phyloP scores from a whole-genome alignment of 345 rosid genomes.

The Salix brachista region DNA sequence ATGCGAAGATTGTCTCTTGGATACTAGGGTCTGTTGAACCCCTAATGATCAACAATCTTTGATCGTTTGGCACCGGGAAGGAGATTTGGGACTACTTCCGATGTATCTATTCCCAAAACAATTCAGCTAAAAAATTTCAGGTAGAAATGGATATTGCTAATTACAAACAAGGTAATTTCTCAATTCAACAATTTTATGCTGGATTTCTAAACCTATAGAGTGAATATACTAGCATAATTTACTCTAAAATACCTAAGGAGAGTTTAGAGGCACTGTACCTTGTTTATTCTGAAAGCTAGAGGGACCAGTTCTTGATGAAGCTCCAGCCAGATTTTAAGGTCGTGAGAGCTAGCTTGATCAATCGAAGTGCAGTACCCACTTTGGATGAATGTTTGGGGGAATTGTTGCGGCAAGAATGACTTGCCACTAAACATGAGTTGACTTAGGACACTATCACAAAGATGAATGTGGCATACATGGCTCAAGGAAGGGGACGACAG shows the following conservation, averaged over 20 bases:
- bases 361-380: not conserved
- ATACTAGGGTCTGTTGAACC: too few species aligned
- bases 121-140: too few species aligned
- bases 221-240: not conserved
- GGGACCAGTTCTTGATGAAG: not conserved
- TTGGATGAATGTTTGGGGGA: not conserved
- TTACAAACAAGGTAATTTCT: not conserved
- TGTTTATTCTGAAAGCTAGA: not conserved
- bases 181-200: too few species aligned
- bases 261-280: not conserved
- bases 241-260: not conserved
- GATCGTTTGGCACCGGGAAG: not conserved
- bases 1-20: not conserved
- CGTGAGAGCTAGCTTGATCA: not conserved
- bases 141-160: too few species aligned
- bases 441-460: not conserved
- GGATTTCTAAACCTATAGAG: not conserved
- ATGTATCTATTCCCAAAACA: too few species aligned
- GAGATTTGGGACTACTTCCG: not conserved
- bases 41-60: not conserved
- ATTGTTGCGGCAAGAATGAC: too few species aligned
- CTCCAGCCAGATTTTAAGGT: not conserved
- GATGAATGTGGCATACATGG: constrained; percentile 6
- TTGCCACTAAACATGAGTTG: not conserved
- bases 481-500: not conserved